These are phyloP conservation scores for Fusarium penzigii DNA, from an alignment of 2,329 filamentous ascomycete species.

Conservation along the genomic window DNA sequence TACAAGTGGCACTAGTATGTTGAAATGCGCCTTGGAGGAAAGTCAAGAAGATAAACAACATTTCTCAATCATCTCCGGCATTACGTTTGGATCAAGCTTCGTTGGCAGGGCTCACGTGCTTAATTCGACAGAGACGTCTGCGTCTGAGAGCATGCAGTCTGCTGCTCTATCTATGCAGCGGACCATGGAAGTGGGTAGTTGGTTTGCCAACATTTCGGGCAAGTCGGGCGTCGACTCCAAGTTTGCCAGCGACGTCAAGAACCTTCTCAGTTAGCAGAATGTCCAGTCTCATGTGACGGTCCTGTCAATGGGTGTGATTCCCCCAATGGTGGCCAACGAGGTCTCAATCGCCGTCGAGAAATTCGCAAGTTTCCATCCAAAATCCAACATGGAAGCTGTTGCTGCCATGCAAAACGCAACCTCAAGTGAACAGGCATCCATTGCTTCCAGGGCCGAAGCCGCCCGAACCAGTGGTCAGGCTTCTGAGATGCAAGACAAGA, in stretches of 20 bases:
- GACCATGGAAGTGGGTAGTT: conserved; percentile 4
- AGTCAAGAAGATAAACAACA: conserved; percentile 1
- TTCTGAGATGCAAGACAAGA: neutral
- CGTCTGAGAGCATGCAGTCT: neutral
- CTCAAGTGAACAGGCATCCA: neutral
- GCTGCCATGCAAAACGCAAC: conserved; percentile 5
- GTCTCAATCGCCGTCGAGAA: conserved; percentile 7
- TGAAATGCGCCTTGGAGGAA: neutral
- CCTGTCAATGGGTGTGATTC: conserved; percentile 7
- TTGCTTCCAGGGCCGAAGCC: neutral
- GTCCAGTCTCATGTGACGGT: conserved; percentile 12
- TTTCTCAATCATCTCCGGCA: conserved; percentile 7
- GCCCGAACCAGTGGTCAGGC: neutral
- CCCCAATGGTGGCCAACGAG: conserved; percentile 4
- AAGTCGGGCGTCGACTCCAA: conserved; percentile 4
- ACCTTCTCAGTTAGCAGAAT: conserved; percentile 17
- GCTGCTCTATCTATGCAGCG: conserved; percentile 2
- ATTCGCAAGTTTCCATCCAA: conserved; percentile 4
- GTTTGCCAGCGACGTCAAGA: conserved; percentile 14
- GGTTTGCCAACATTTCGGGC: conserved; percentile 2
- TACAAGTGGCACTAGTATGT: neutral
- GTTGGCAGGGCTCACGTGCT: conserved; percentile 13
- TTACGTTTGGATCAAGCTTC: conserved; percentile 6
- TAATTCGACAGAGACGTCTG: neutral
- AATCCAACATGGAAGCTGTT: conserved; percentile 1